Percentiles rank a stretch among this genome's conserved stretches.
Conservation (phyloP, 495 filamentous ascomycete genomes). For the Daldinia concentrica region DNA sequence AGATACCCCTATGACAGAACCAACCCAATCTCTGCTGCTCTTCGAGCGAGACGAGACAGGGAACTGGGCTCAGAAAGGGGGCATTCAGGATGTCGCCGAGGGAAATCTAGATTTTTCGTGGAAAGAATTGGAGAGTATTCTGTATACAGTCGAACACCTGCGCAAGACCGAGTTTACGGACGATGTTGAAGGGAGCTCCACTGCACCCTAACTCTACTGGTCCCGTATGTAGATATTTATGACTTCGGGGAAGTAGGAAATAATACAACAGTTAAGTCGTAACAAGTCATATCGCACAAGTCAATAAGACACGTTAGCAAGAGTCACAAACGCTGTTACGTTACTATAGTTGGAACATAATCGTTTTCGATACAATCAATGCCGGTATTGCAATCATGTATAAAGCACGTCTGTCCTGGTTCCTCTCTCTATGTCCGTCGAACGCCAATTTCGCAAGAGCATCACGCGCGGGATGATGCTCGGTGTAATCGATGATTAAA, state of each 20-base stretch:
- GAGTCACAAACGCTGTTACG: neutral
- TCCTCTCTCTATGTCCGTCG: slow-evolving; percentile 41
- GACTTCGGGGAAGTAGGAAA: neutral
- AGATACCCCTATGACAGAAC: neutral
- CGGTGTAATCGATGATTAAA: slow-evolving; percentile 22
- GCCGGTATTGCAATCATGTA: slow-evolving; percentile 20
- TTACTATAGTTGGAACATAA: neutral
- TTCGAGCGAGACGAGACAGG: slow-evolving; percentile 32
- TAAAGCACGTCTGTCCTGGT: slow-evolving; percentile 37
- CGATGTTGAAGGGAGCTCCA: slow-evolving; percentile 33
- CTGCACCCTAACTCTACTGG: neutral
- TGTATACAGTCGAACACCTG: slow-evolving; percentile 78
- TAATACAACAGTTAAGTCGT: neutral
- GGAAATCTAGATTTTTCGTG: slow-evolving; percentile 46
- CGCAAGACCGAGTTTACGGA: slow-evolving; percentile 72
- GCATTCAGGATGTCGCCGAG: slow-evolving; percentile 29
- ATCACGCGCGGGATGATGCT: slow-evolving; percentile 23
- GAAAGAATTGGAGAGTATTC: slow-evolving; percentile 61
- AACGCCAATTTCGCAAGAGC: slow-evolving; percentile 37
- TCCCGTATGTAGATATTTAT: neutral
- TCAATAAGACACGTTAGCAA: neutral
- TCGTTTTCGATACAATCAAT: slow-evolving; percentile 34
- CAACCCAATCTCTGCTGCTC: slow-evolving; percentile 24
- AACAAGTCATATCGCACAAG: neutral
- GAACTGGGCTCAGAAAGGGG: slow-evolving; percentile 19